A percentile compares a stretch with the other conserved stretches of the same genome.
phyloP scores from a whole-genome alignment of 208 protist genomes.

The Leishmania turanica region DNA sequence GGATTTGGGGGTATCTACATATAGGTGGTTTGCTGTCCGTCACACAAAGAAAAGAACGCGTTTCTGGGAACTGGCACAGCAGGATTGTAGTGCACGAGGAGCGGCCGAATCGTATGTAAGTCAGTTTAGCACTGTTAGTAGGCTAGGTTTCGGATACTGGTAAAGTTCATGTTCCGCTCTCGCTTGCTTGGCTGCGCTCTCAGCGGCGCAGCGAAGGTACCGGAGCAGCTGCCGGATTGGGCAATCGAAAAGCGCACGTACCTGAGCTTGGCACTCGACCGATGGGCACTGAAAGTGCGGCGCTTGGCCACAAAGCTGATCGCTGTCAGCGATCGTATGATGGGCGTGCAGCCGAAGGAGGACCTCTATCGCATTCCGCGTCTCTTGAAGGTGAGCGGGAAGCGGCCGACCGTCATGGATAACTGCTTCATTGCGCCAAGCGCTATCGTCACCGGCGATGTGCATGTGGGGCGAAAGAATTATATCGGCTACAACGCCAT shows the following conservation, averaged over 20 bases:
- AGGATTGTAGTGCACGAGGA: not conserved
- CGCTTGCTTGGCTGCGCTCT: slow-evolving; percentile 12
- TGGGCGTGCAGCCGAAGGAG: slow-evolving; percentile 82
- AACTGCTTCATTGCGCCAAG: slow-evolving; percentile 91
- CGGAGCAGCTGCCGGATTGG: slow-evolving; percentile 69
- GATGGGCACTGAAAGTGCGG: slow-evolving; percentile 45
- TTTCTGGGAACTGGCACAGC: not conserved
- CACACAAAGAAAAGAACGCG: not conserved
- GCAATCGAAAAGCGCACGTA: slow-evolving; percentile 60
- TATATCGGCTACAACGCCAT: slow-evolving; percentile 93
- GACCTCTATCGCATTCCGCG: slow-evolving; percentile 78
- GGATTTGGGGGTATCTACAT: not conserved
- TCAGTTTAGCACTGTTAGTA: not conserved
- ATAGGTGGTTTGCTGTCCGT: too few species aligned
- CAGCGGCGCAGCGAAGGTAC: slow-evolving; percentile 30
- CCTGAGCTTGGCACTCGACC: slow-evolving; percentile 49
- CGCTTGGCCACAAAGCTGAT: slow-evolving; percentile 51
- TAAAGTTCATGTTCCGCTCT: slow-evolving; percentile 40
- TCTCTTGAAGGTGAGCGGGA: slow-evolving; percentile 71
- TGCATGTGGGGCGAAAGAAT: slow-evolving; percentile 87
- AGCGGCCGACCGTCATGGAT: slow-evolving; percentile 82
- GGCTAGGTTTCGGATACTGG: not conserved
- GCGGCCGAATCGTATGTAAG: not conserved
- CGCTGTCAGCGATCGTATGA: slow-evolving; percentile 58
- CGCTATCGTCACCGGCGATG: slow-evolving; percentile 82